Base-by-base conservation (phyloP, 2,329 filamentous ascomycete genomes). In the Zymoseptoria brevis region DNA sequence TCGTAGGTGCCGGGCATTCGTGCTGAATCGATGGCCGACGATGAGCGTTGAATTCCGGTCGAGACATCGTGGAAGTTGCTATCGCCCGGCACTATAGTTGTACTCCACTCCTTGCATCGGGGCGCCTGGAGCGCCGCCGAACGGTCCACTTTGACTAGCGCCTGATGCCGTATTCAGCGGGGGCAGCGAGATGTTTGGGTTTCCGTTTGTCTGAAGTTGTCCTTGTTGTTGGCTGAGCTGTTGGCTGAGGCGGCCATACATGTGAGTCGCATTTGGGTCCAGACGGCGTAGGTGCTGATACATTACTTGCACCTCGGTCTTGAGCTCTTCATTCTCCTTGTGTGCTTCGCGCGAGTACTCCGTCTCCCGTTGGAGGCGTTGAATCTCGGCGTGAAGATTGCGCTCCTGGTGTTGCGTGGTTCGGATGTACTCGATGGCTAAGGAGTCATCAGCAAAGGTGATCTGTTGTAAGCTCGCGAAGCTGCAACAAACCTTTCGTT, bases 401-500 rank as follows among this genome's bases (percentile, higher is more conserved):
- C 75, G 72, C 56, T 79, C 67, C 68, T 69, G 66, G 62, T 72
- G 61, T 67, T 76, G 60, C 69, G 68, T 63, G 54, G 60, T 73
- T 56, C 74, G 75, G 63, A 80, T 80, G 62, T 80, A 77, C 41
- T 80, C 79, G 61, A 80, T 80, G 6, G 78, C 78, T 80, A 56
- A 54, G 5, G 2, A 19, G 4, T 2, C 22, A 57, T 65, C 41
- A 66, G 63, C 21, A 51, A 11, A 21, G 19, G 45, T 50, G 48
- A 55, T n/a, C 2, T 21, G 21, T 54, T 21, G 16, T 24, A 45
- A 11, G 21, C 50, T 41, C 8, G 55, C 8, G 8, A 30, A 8
- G 26, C 45, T 19, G 19, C 30, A 24, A 71, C 81, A 62, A 76
- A 92, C 89, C 88, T 79, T 93, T 93, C 2, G 88, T 91, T 16